phyloP scores from a whole-genome alignment of 2,329 filamentous ascomycete species.

The Rhytidhysteron rufulum region DNA sequence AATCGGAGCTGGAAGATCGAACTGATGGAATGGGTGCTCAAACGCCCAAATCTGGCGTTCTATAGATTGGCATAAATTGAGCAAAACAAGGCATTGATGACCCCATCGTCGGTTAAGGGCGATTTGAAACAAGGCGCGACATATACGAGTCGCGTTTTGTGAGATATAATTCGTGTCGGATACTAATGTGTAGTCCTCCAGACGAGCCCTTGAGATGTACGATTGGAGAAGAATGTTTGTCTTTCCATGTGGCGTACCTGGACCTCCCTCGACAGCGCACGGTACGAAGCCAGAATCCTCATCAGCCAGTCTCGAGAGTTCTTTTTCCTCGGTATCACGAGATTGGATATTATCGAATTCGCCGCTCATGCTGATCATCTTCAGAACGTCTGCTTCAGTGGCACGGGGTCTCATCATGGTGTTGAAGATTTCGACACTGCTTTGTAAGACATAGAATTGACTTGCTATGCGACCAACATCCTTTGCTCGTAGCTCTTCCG shows the following conservation, averaged over 20 bases:
- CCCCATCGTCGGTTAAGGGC: conserved; percentile 94
- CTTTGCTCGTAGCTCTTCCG: conserved; percentile 88
- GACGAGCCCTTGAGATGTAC: conserved; percentile 81
- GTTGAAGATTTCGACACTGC: conserved; percentile 95
- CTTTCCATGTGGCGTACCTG: conserved; percentile 73
- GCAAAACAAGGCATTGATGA: conserved; percentile 84
- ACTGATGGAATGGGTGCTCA: conserved; percentile 91
- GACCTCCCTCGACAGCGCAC: conserved; percentile 71
- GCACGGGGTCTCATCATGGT: conserved; percentile 82
- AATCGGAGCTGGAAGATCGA: conserved; percentile 81
- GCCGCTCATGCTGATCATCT: conserved; percentile 96
- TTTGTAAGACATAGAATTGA: conserved; percentile 92
- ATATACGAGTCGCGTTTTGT: conserved; percentile 92
- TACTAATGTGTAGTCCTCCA: conserved; percentile 89
- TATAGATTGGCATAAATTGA: conserved; percentile 93
- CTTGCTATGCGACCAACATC: conserved; percentile 95
- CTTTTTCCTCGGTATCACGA: conserved; percentile 83
- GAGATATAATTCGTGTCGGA: conserved; percentile 94
- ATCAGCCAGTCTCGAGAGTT: conserved; percentile 70
- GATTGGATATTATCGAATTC: conserved; percentile 98
- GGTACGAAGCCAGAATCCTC: conserved; percentile 56
- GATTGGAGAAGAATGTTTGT: conserved; percentile 94
- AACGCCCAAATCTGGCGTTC: conserved; percentile 95
- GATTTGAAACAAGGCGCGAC: conserved; percentile 93
- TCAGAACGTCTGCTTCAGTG: conserved; percentile 86